Evolutionary conservation across 305 asterid genomes (phyloP), one percentile per base, ranked within the genome.

Genomic region (Ajuga reptans): DNA sequence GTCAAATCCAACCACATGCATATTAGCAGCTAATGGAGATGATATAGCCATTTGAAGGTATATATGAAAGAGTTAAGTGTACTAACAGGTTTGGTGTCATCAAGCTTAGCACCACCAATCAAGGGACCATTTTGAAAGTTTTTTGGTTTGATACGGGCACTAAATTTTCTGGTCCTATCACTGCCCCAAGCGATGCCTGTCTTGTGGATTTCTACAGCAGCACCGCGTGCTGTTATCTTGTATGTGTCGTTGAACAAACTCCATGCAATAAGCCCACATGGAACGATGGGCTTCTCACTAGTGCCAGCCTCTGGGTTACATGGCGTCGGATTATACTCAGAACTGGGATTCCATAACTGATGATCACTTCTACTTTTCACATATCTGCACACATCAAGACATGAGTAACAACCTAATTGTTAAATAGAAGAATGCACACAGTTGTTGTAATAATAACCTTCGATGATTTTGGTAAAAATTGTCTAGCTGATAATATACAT

Each of bases 221-320:
- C 71, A 51, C 71, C 58, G 0, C 76, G 73, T 46, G 64, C 64
- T 4, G 86, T 79, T 56, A 91, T 61, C 0, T 39, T 39, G 64
- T 84, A 91, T 0, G 98, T 84, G 60, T 91, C 96, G 4, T 91
- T 91, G 79, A 89, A 91, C 49, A 91, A 76, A 75, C 96, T 91
- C 98, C 98, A 91, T 24, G 98, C 98, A 3, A 91, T 72, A n/a
- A 91, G 88, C 10, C 96, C 96, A 73, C 96, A 91, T 0, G 98
- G 98, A 39, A 91, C 89, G 21, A 91, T 84, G 0, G 92, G 87
- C 66, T 64, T 42, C 0, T 80, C 73, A 17, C 33, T 37, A 9
- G 11, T 57, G 8, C n/a, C 54, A 14, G 77, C 81, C 78, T 85
- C 90, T 16, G 90, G 87, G 7, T 70, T 78, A 12, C 87, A 85